phyloP scores from a whole-genome alignment of 2,329 filamentous ascomycete genomes.

The Sphaerulina vaccinii region DNA sequence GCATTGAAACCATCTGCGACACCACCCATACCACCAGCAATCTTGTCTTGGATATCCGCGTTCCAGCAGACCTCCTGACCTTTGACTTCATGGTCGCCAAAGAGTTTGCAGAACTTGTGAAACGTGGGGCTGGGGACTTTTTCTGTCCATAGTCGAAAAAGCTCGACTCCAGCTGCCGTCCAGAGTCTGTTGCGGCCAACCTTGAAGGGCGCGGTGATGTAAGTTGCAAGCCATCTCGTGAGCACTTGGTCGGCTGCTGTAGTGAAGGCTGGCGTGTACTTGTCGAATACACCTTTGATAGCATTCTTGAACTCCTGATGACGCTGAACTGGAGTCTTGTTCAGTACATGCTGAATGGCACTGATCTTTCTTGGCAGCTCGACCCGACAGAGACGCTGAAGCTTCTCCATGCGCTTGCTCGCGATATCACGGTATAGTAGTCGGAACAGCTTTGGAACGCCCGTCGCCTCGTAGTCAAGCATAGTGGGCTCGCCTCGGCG shows the following conservation, averaged over 20 bases:
- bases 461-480: constrained; percentile 23
- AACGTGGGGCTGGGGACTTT: not conserved
- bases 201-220: not conserved
- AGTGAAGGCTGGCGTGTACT: not conserved
- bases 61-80: not conserved
- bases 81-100: not conserved
- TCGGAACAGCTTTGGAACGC: constrained; percentile 18
- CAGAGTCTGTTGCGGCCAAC: not conserved
- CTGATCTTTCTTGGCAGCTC: not conserved
- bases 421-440: not conserved
- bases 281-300: not conserved
- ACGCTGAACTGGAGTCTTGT: constrained; percentile 8
- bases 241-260: not conserved
- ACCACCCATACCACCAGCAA: not conserved
- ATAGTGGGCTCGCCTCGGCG: constrained; percentile 9
- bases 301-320: not conserved
- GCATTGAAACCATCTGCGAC: not conserved
- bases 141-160: not conserved
- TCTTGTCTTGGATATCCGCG: not conserved
- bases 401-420: not conserved
- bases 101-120: not conserved
- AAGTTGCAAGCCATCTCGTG: not conserved
- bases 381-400: not conserved
- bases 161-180: not conserved
- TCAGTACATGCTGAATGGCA: constrained; percentile 1